Conservation (phyloP, 2,329 filamentous ascomycete species). For the Sordariomycetes sp. region DNA sequence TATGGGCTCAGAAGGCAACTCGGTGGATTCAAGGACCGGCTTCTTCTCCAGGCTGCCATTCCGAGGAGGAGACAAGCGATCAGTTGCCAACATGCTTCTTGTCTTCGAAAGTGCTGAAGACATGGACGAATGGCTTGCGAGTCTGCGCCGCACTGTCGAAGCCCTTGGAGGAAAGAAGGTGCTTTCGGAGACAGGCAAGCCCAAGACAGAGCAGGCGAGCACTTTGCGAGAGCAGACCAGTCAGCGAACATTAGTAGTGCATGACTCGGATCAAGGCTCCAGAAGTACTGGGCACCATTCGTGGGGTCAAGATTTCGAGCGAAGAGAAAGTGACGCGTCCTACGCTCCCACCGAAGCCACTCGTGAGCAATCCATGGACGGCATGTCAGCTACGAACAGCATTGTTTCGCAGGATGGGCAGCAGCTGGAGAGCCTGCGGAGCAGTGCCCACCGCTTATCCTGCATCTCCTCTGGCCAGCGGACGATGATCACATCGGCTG, state of each 20-base stretch:
- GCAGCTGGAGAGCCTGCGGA: conserved; percentile 47
- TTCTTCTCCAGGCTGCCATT: conserved; percentile 7
- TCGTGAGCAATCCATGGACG: conserved; percentile 37
- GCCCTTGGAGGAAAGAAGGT: conserved; percentile 57
- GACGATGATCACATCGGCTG: conserved; percentile 49
- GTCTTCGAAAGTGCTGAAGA: conserved; percentile 64
- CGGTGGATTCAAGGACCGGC: conserved; percentile 27
- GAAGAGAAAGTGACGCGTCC: conserved; percentile 8
- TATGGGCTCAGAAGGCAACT: conserved; percentile 47
- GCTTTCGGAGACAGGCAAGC: conserved; percentile 49
- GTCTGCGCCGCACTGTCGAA: conserved; percentile 62
- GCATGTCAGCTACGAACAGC: conserved; percentile 48
- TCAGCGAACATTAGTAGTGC: conserved; percentile 36
- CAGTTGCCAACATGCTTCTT: conserved; percentile 57
- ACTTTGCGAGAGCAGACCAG: conserved; percentile 28
- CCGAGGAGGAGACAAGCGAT: conserved; percentile 35
- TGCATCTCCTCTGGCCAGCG: conserved; percentile 52
- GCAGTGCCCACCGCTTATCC: conserved; percentile 48
- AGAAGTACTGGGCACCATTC: conserved; percentile 9
- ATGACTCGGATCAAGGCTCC: conserved; percentile 37
- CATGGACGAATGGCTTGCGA: conserved; percentile 68
- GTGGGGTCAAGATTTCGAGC: conserved; percentile 2
- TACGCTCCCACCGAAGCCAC: conserved; percentile 11
- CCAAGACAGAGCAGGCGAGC: conserved; percentile 21
- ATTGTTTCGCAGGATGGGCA: conserved; percentile 48